phyloP scores from a whole-genome alignment of 108 stramenopile species.

The Cafeteria roenbergensis region DNA sequence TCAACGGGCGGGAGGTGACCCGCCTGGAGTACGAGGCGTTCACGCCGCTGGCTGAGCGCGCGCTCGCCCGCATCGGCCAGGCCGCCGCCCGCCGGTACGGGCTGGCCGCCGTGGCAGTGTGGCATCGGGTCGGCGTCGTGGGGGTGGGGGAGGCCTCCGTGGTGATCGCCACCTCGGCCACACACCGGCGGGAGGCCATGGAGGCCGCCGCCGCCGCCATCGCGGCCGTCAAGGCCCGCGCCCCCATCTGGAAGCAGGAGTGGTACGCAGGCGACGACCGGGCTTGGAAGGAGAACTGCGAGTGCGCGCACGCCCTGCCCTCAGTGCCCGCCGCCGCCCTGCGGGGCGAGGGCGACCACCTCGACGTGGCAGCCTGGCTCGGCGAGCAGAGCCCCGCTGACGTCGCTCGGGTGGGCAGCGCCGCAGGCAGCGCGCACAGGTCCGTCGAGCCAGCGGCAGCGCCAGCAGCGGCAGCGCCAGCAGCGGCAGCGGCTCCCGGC shows the following conservation, averaged over 20 bases:
- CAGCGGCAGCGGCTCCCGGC: too few relatives aligned
- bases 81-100: not conserved
- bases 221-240: not conserved
- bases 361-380: too few relatives aligned
- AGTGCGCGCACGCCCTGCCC: too few relatives aligned
- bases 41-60: not conserved
- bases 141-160: not conserved
- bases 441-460: too few relatives aligned
- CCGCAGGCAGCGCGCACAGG: too few relatives aligned
- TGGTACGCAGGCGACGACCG: not conserved
- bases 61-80: not conserved
- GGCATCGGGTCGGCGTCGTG: not conserved
- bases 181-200: not conserved
- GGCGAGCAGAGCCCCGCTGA: too few relatives aligned
- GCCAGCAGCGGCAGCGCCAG: too few relatives aligned
- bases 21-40: not conserved
- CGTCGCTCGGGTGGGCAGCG: too few relatives aligned
- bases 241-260: not conserved
- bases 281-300: not conserved
- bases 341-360: too few relatives aligned
- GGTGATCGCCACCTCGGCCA: not conserved
- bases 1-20: not conserved
- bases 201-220: not conserved
- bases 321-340: too few relatives aligned
- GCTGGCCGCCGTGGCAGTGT: not conserved